A percentile compares a stretch with the other conserved stretches of the same genome.
Evolutionary conservation across 2,329 filamentous ascomycete species (phyloP).

Genomic region (Diatrype stigma): DNA sequence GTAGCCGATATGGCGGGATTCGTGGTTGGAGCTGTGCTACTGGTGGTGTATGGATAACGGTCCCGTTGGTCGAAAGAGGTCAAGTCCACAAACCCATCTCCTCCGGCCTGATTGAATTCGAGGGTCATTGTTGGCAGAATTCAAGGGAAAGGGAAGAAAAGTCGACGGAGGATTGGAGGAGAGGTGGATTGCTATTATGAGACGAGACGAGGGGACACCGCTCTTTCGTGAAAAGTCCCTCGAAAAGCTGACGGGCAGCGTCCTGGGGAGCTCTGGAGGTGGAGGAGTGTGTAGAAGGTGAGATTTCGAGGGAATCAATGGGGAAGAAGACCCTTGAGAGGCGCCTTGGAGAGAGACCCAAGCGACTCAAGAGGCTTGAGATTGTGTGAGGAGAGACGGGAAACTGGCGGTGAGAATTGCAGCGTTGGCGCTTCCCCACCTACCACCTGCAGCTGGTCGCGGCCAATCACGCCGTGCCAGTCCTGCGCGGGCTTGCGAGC

Average conservation of each 20-base stretch:
- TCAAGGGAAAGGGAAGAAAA: slow-evolving; percentile 30
- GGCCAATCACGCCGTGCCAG: slow-evolving; percentile 18
- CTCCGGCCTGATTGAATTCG: slow-evolving; percentile 55
- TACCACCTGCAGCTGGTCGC: slow-evolving; percentile 23
- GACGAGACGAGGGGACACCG: slow-evolving; percentile 38
- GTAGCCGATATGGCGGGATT: slow-evolving; percentile 33
- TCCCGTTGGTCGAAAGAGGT: slow-evolving; percentile 55
- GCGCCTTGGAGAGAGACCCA: background rate
- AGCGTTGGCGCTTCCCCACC: slow-evolving; percentile 29
- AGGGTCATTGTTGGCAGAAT: slow-evolving; percentile 48
- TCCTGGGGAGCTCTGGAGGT: slow-evolving; percentile 17
- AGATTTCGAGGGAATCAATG: slow-evolving; percentile 27
- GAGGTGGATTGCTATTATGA: slow-evolving; percentile 44
- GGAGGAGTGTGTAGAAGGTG: slow-evolving; percentile 29
- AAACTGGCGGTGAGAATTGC: slow-evolving; percentile 31
- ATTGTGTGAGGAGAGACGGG: slow-evolving; percentile 26
- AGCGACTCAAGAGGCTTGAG: slow-evolving; percentile 18
- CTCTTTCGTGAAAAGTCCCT: slow-evolving; percentile 35
- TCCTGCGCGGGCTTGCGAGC: slow-evolving; percentile 14
- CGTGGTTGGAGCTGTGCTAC: slow-evolving; percentile 29
- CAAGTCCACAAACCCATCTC: slow-evolving; percentile 59
- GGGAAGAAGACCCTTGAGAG: slow-evolving; percentile 22
- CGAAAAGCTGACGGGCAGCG: slow-evolving; percentile 16
- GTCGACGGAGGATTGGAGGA: slow-evolving; percentile 33
- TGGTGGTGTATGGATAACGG: slow-evolving; percentile 46